Conservation (phyloP, 345 rosid genomes). For the thale cress (Arabidopsis thaliana) region DNA sequence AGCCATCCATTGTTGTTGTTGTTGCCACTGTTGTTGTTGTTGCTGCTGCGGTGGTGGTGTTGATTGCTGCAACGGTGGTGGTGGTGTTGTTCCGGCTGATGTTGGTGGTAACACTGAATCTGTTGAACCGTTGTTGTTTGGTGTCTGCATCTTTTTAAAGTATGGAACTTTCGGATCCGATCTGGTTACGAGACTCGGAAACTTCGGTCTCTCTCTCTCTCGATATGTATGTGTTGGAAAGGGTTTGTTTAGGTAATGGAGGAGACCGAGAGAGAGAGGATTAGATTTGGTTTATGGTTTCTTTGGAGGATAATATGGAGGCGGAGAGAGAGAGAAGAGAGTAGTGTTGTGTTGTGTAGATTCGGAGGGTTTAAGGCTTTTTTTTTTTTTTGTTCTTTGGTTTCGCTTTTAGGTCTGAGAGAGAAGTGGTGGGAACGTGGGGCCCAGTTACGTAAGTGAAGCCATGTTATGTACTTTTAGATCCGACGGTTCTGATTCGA, state of each 20-base stretch:
- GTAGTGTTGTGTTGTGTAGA: constrained; percentile 8
- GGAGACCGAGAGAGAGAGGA: constrained; percentile 44
- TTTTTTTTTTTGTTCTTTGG: not conserved
- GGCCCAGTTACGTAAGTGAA: constrained; percentile 32
- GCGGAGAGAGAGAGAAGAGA: constrained; percentile 43
- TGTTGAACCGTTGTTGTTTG: constrained; percentile 50
- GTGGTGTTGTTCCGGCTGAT: constrained; percentile 43
- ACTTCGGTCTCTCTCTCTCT: constrained; percentile 11
- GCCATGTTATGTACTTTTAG: constrained; percentile 10
- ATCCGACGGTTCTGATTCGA: constrained; percentile 44
- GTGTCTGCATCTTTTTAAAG: constrained; percentile 45
- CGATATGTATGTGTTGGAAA: not conserved
- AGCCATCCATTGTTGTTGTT: constrained; percentile 62
- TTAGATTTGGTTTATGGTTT: constrained; percentile 13
- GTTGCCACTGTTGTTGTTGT: constrained; percentile 43
- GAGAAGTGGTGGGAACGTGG: constrained; percentile 44
- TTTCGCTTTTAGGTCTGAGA: constrained; percentile 27
- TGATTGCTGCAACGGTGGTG: constrained; percentile 48
- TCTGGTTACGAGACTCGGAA: constrained; percentile 9
- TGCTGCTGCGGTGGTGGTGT: constrained; percentile 54
- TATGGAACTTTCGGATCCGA: constrained; percentile 24
- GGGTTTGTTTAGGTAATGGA: constrained; percentile 2
- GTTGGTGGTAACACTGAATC: constrained; percentile 49
- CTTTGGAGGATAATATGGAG: constrained; percentile 33
- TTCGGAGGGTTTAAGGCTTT: constrained; percentile 44